Percentiles rank a stretch among this genome's conserved stretches.
These are phyloP conservation scores for Pseudonitzschia delicatissima DNA, from an alignment of 108 stramenopile species.

Conservation along the genomic window DNA sequence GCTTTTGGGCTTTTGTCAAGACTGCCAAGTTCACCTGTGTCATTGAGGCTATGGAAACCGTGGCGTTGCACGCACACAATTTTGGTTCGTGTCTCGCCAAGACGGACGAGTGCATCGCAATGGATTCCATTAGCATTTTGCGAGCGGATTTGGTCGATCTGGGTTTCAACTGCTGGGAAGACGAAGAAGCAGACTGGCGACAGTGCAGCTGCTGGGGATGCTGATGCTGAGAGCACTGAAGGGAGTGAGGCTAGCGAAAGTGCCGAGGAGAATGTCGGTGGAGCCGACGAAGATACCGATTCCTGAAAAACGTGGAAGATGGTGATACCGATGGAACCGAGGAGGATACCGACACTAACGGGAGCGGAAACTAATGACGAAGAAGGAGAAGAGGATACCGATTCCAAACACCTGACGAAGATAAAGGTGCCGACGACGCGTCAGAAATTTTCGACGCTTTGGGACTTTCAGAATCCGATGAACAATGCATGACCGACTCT, in stretches of 20 bases:
- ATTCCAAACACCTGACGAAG: neutral
- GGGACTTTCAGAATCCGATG: neutral
- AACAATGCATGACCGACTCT: neutral
- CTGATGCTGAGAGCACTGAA: too few relatives aligned
- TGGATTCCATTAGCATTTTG: neutral
- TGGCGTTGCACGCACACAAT: neutral
- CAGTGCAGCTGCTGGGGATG: too few relatives aligned
- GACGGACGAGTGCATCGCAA: neutral
- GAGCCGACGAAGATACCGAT: neutral
- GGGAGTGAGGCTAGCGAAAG: too few relatives aligned
- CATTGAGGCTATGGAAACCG: neutral
- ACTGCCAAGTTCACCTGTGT: neutral
- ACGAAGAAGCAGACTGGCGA: neutral
- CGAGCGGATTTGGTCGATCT: neutral
- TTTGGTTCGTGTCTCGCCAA: slow-evolving; percentile 1
- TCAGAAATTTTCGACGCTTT: neutral
- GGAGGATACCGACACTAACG: neutral
- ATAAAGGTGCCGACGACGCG: neutral
- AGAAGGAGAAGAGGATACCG: neutral
- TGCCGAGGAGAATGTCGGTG: neutral
- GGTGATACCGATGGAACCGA: neutral
- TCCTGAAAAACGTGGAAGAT: neutral
- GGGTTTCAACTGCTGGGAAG: neutral
- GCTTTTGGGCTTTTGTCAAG: neutral
- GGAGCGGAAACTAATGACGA: neutral